Conservation (phyloP, 1,284 basidiomycete genomes). For the Leccinum subrobustum region DNA sequence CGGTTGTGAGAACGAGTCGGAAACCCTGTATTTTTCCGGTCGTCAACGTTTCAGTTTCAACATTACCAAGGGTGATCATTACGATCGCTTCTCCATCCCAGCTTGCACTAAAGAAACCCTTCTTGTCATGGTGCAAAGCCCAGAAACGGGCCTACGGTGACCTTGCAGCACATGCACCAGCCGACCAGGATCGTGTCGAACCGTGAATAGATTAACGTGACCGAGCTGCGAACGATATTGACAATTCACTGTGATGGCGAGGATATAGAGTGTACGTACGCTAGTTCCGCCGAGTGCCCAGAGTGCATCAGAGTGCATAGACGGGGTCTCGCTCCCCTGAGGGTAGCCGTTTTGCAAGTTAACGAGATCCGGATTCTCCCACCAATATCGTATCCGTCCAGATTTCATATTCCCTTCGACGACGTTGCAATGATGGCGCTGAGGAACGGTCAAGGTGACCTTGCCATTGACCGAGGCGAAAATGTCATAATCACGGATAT, state of each 20-base stretch:
- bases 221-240: slow-evolving; percentile 55
- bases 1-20: too few relatives aligned
- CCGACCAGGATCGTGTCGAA: slow-evolving; percentile 89
- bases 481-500: slow-evolving; percentile 91
- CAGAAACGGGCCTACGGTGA: slow-evolving; percentile 85
- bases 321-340: slow-evolving; percentile 47
- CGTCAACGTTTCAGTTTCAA: too few relatives aligned
- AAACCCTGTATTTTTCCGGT: too few relatives aligned
- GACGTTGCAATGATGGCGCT: slow-evolving; percentile 84
- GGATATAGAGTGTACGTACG: slow-evolving; percentile 45
- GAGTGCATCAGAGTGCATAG: slow-evolving; percentile 86
- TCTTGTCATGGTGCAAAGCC: slow-evolving; percentile 77
- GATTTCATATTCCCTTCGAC: slow-evolving; percentile 93
- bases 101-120: slow-evolving; percentile 85
- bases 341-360: slow-evolving; percentile 32
- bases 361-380: slow-evolving; percentile 66
- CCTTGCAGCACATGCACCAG: slow-evolving; percentile 72
- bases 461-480: slow-evolving; percentile 88
- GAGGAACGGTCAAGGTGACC: slow-evolving; percentile 85
- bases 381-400: slow-evolving; percentile 86
- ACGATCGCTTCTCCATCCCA: slow-evolving; percentile 94
- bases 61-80: slow-evolving; percentile 36
- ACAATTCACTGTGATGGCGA: slow-evolving; percentile 14
- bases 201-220: slow-evolving; percentile 86
- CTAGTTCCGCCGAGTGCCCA: slow-evolving; percentile 87